Base-by-base conservation (phyloP, 148 eudicot genomes). In the Tetragonia tetragonoides region DNA sequence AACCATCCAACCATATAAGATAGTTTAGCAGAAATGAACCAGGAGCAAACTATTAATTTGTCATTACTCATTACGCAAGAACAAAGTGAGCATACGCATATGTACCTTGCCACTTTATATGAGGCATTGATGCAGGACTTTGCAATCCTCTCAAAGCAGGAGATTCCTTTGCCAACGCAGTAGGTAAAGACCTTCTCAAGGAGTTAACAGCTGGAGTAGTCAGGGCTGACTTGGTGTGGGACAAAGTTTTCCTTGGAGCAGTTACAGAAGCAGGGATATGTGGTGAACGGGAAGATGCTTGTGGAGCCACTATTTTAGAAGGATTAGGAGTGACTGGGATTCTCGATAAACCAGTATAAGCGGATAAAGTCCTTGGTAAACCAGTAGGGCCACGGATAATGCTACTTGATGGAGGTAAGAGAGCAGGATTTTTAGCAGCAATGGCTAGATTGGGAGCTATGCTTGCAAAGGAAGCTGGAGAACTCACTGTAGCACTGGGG, bases 51-150 rank as follows among this genome's bases (percentile, higher is more conserved):
- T 7, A 24, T 6, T 17, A 11, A 12, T 65, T 8, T 34, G 28
- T 46, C 49, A 5, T 46, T 46, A 46, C 6, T 46, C 23, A 0
- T 14, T 3, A 65, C 8, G n/a, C 59, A 65, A 75, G 74, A 14
- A 53, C 12, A 20, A 16, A 64, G 44, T 9, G 21, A 41, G 9
- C 51, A 54, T 38, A n/a, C 7, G 56, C n/a, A 74, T 42, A 57
- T 56, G 59, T 74, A 74, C 82, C 82, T 79, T 66, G 77, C 72
- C 72, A 79, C 59, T 74, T 74, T 73, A 79, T 73, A 67, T 28
- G 78, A 66, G 67, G 44, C 18, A n/a, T 23, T 39, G 67, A 56
- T 39, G 77, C 53, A 41, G 81, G 34, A 41, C 59, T 14, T 54
- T 34, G 73, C 41, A 57, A 66, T 73, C 77, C 71, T 38, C 65